Evolutionary conservation across 2,329 filamentous ascomycete genomes (phyloP), one percentile per base, ranked within the genome.

Genomic region (Pseudogymnoascus sp.): DNA sequence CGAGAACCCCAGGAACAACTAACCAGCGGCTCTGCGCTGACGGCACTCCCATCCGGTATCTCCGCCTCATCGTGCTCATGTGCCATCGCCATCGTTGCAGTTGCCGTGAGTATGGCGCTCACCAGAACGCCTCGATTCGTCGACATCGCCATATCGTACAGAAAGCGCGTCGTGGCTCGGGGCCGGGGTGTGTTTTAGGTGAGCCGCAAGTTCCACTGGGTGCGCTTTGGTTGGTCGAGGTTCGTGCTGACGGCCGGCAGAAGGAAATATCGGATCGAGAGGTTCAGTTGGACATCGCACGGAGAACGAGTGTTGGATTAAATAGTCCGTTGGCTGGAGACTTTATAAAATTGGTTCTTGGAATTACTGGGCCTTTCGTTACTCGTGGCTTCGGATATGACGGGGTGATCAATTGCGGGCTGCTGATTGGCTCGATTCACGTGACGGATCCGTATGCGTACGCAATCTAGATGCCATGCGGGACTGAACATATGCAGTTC

Each of bases 1-100:
- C 16, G 16, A 28, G 18, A 18, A 61, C 38, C 6, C 46, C 18
- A 7, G 16, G n/a, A 23, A 42, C 40, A 56, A 70, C 86, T 65
- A 79, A 90, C 88, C 70, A 93, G 82, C 1, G 90, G 90, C 36
- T 93, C 90, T 53, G 76, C 71, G n/a, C 89, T 90, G 70, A 90
- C 78, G 31, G 83, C 81, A 68, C 87, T 77, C 70, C 89, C 90
- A 68, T 90, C 86, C 14, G 85, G 83, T 66, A 95, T 87, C 53
- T 83, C 78, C 66, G 78, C 75, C 64, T 78, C 70, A 71, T 85
- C 80, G 69, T 81, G 82, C 44, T 81, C 82, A 64, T 73, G 71
- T 63, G 70, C 70, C 21, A 60, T 38, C 37, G 64, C 62, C 62
- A 61, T 61, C 62, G 34, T 67, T n/a, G 66, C 66, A 53, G 62